These are phyloP conservation scores for Yamadazyma jaroonii DNA, from an alignment of 1,139 yeast species.

Conservation along the genomic window DNA sequence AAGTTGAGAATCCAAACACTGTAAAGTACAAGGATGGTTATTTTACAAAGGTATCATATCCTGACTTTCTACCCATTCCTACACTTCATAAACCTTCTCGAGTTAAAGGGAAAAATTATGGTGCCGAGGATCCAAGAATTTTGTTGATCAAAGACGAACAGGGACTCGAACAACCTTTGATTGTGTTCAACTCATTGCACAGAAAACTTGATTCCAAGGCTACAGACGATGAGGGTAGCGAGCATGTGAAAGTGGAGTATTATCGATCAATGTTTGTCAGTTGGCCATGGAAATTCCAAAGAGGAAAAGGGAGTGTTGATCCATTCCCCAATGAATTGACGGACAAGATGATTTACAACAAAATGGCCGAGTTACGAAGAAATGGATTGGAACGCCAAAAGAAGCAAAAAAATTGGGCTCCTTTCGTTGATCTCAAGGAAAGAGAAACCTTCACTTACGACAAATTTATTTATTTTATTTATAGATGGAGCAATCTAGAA, in stretches of 20 bases:
- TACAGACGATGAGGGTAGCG: slow-evolving; percentile 16
- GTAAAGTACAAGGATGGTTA: slow-evolving; percentile 6
- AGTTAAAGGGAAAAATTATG: slow-evolving; percentile 23
- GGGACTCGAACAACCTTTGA: slow-evolving; percentile 28
- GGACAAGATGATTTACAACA: slow-evolving; percentile 20
- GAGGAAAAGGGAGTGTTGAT: slow-evolving; percentile 30
- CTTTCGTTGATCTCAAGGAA: slow-evolving; percentile 21
- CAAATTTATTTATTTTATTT: slow-evolving; percentile 23
- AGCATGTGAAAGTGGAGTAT: slow-evolving; percentile 11
- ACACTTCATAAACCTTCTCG: slow-evolving; percentile 18
- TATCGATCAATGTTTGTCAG: slow-evolving; percentile 28
- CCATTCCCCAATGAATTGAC: slow-evolving; percentile 16
- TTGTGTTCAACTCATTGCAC: slow-evolving; percentile 31
- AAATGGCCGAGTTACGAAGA: slow-evolving; percentile 26
- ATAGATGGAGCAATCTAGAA: slow-evolving; percentile 27
- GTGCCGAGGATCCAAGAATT: slow-evolving; percentile 51
- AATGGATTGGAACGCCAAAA: slow-evolving; percentile 12
- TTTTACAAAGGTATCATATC: slow-evolving; percentile 19
- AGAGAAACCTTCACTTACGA: slow-evolving; percentile 16
- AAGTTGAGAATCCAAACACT: slow-evolving; percentile 9
- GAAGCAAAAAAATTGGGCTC: slow-evolving; percentile 33
- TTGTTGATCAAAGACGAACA: slow-evolving; percentile 27
- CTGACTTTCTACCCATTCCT: slow-evolving; percentile 28
- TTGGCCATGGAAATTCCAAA: slow-evolving; percentile 39
- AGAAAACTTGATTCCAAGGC: slow-evolving; percentile 13